These are phyloP conservation scores for Coniochaeta hoffmannii DNA, from an alignment of 2,329 filamentous ascomycete species.

Conservation along the genomic window DNA sequence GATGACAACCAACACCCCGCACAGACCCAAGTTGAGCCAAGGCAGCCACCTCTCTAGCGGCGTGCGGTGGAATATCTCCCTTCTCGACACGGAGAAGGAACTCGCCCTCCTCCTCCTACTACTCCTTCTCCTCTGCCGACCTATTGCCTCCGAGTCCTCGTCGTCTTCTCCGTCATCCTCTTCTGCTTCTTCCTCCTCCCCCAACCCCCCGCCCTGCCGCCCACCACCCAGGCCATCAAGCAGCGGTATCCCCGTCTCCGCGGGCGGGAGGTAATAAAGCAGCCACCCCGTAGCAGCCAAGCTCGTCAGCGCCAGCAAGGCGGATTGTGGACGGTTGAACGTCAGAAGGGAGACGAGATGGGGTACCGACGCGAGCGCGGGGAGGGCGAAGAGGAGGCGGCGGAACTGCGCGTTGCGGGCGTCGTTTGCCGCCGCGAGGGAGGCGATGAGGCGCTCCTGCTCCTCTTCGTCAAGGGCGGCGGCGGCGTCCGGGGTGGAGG, in stretches of 20 bases:
- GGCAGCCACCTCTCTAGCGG: constrained; percentile 53
- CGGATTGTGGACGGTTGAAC: constrained; percentile 28
- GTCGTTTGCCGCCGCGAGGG: constrained; percentile 47
- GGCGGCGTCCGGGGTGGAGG: constrained; percentile 44
- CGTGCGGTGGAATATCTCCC: constrained; percentile 13
- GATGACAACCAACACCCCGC: constrained; percentile 40
- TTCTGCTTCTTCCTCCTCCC: constrained; percentile 15
- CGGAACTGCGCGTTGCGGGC: constrained; percentile 51
- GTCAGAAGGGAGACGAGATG: constrained; percentile 43
- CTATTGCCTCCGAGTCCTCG: constrained; percentile 1
- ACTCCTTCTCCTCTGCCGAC: constrained; percentile 1
- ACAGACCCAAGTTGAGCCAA: constrained; percentile 50
- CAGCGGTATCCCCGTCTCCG: constrained; percentile 41
- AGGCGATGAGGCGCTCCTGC: constrained; percentile 56
- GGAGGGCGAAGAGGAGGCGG: constrained; percentile 51
- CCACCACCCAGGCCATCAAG: constrained; percentile 36
- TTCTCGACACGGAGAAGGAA: constrained; percentile 12
- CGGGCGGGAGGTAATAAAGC: constrained; percentile 47
- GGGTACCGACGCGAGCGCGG: constrained; percentile 45
- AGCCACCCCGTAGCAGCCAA: constrained; percentile 56
- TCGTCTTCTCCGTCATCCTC: constrained; percentile 6
- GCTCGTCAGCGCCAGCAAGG: constrained; percentile 54
- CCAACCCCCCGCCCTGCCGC: constrained; percentile 17
- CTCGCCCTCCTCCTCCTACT: neutral
- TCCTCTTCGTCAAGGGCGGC: constrained; percentile 71